Evolutionary conservation across 2,329 filamentous ascomycete genomes (phyloP).

Genomic region (Pseudogymnoascus sp.): DNA sequence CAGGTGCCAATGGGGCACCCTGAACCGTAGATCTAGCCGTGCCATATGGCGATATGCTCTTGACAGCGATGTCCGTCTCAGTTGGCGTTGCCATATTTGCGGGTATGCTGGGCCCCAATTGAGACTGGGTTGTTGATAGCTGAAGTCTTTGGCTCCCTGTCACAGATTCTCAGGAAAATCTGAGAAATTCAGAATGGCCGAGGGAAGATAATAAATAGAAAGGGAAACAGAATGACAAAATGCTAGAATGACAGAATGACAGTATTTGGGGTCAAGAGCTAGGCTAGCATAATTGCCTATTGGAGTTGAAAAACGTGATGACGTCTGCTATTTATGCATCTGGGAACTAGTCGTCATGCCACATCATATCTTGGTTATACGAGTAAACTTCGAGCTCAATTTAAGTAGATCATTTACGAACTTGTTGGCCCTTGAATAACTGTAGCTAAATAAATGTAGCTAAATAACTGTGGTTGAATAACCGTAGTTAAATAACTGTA

Average conservation of each 20-base stretch:
- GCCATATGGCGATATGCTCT: conserved; percentile 57
- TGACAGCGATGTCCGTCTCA: conserved; percentile 31
- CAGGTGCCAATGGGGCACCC: conserved; percentile 51
- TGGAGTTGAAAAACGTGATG: background rate
- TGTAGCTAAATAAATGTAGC: background rate
- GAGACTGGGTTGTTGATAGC: background rate
- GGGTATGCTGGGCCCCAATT: background rate
- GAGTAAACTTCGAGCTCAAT: background rate
- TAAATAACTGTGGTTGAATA: no score
- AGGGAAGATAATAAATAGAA: background rate
- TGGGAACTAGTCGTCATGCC: background rate
- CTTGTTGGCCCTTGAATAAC: background rate
- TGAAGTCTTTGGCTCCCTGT: background rate
- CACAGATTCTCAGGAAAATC: background rate
- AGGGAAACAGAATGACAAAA: background rate
- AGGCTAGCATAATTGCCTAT: background rate
- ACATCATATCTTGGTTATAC: background rate
- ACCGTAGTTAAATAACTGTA: background rate
- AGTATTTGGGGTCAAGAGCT: no score
- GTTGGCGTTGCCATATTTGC: conserved; percentile 11
- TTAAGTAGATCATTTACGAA: background rate
- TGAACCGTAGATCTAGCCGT: conserved; percentile 55
- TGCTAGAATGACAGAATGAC: background rate
- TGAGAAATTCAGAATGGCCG: background rate
- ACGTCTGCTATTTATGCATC: background rate